Base-by-base conservation (phyloP, 768 basidiomycete species). In the Mrakia gelida region DNA sequence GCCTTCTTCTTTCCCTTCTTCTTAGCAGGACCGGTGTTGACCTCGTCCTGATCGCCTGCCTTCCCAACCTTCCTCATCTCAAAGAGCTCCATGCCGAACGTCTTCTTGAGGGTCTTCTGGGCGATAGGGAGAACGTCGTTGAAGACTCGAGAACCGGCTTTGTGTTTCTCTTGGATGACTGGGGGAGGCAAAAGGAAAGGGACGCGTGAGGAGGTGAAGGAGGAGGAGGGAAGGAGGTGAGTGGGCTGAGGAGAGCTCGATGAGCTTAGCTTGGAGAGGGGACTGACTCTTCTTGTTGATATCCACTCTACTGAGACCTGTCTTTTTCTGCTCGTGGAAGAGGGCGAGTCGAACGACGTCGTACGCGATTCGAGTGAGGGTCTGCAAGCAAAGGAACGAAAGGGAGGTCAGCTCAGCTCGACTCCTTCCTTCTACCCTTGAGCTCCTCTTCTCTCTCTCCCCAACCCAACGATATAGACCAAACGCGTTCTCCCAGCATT, bases 31-130 rank as follows among this genome's bases (percentile, higher is more conserved):
- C 72, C 21, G 34, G 71, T 62, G n/a, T 52, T n/a, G 34, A 52
- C 56, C 59, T 70, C 10, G 74, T 75, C 28, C 78, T 32, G n/a
- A 15, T 62, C 54, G n/a, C 32, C 73, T 15, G 73, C 81, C 73
- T 81, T 80, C 3, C 68, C 70, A 54, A 73, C 79, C 32, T 73
- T 41, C 28, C 89, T 88, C 7, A 97, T 87, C 82, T 93, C 92
- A 38, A 91, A 89, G 10, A 97, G 87, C 81, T 96, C 92, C 90
- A 95, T 90, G 3, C 92, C 93, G 80, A 96, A 91, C 0, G 88
- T 89, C 21, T 86, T 86, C 16, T 85, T 85, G 8, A 97, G 86
- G 9, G 89, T 88, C 9, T 83, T 83, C 78, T 96, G 93, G 1
- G 93, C 93, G 26, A 82, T 82, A 0, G 83, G 83, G 54, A 93